These are phyloP conservation scores for Brasilioporus rufonigricans DNA, from an alignment of 768 basidiomycete genomes.

Conservation along the genomic window DNA sequence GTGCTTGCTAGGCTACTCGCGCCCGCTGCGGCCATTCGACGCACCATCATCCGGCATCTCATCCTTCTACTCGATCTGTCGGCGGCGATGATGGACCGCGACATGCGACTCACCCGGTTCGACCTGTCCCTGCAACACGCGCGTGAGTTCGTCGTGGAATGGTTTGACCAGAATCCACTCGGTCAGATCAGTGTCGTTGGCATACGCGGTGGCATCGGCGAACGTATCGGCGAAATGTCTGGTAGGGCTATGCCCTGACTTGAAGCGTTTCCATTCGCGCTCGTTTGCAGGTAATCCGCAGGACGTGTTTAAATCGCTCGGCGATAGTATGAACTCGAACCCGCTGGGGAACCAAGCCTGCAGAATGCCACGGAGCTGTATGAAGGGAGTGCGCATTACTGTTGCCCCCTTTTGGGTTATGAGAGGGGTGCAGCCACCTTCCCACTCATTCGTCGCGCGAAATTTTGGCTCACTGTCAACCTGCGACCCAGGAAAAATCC, in stretches of 20 bases:
- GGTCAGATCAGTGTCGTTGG: constrained; percentile 96
- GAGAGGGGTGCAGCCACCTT: constrained; percentile 63
- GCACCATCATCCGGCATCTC: constrained; percentile 95
- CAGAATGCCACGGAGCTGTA: constrained; percentile 89
- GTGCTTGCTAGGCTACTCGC: constrained; percentile 60
- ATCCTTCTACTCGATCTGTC: constrained; percentile 92
- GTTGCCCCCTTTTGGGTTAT: neutral
- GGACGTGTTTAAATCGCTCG: constrained; percentile 85
- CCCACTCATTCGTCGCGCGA: constrained; percentile 97
- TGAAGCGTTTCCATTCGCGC: constrained; percentile 2
- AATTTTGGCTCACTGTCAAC: constrained; percentile 94
- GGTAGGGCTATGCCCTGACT: constrained; percentile 46
- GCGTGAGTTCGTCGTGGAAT: constrained; percentile 88
- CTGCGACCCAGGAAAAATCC: constrained; percentile 95
- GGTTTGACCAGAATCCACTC: constrained; percentile 99
- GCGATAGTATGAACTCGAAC: constrained; percentile 85
- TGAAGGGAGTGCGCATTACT: constrained; percentile 60
- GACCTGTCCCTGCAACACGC: constrained; percentile 89
- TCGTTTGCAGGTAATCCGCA: constrained; percentile 80
- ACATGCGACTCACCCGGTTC: constrained; percentile 93
- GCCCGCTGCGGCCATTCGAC: constrained; percentile 83
- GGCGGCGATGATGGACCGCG: constrained; percentile 88
- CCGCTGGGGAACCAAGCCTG: constrained; percentile 88
- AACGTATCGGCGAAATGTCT: constrained; percentile 89
- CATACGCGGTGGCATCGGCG: constrained; percentile 88